Conservation (phyloP, 176 grass and related monocot species). For the Bothriochloa decipiens region DNA sequence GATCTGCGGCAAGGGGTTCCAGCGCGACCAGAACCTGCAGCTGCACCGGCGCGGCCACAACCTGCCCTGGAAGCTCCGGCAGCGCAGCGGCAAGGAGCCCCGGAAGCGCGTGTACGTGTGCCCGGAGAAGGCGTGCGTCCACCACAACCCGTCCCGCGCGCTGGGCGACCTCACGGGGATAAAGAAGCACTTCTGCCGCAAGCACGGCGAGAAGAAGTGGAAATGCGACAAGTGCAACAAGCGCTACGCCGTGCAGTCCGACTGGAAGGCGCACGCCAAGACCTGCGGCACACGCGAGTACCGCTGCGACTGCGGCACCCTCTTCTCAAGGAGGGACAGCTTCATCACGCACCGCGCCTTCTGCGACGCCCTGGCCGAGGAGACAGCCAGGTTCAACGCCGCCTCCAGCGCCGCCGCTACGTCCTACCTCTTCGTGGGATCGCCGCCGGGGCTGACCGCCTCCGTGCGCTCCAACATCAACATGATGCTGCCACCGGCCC, state of each 20-base stretch:
- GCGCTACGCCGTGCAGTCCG: slow-evolving; percentile 91
- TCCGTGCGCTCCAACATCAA: slow-evolving; percentile 1
- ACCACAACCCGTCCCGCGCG: slow-evolving; percentile 81
- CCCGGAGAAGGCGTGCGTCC: slow-evolving; percentile 81
- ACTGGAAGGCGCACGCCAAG: slow-evolving; percentile 98
- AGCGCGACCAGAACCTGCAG: slow-evolving; percentile 94
- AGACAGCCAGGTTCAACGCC: slow-evolving; percentile 59
- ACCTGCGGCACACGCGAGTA: slow-evolving; percentile 92
- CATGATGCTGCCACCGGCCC: slow-evolving; percentile 43
- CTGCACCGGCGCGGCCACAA: slow-evolving; percentile 90
- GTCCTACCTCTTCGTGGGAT: slow-evolving; percentile 43
- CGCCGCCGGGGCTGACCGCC: background rate
- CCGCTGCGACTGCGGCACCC: slow-evolving; percentile 83
- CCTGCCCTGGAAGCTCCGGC: slow-evolving; percentile 88
- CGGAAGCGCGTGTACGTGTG: slow-evolving; percentile 92
- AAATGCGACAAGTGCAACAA: slow-evolving; percentile 96
- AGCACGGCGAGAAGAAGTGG: slow-evolving; percentile 99
- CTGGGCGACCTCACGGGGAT: slow-evolving; percentile 93
- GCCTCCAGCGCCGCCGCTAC: slow-evolving; percentile 16
- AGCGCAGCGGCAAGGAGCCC: slow-evolving; percentile 74
- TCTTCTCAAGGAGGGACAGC: slow-evolving; percentile 88
- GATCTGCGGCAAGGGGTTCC: slow-evolving; percentile 96
- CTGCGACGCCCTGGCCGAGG: slow-evolving; percentile 83
- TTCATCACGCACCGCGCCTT: slow-evolving; percentile 95
- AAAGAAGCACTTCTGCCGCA: slow-evolving; percentile 99